Percentiles rank a stretch among this genome's conserved stretches.
These are phyloP conservation scores for Termitomyces bulborhizus DNA, from an alignment of 768 basidiomycete genomes.

Conservation along the genomic window DNA sequence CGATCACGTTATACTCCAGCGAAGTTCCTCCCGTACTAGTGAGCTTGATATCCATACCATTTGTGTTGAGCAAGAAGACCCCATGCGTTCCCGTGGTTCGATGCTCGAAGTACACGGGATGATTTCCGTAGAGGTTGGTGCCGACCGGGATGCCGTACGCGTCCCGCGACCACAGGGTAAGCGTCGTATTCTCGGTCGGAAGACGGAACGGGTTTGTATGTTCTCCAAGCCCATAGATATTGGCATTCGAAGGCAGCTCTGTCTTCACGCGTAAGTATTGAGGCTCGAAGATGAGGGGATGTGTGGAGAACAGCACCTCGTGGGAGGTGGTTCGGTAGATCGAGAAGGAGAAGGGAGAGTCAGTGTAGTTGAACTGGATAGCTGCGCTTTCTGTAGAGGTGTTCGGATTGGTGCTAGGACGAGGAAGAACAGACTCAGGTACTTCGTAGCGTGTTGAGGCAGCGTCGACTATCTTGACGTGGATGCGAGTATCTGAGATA, in stretches of 20 bases:
- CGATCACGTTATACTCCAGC: constrained; percentile 73
- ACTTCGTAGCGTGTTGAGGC: constrained; percentile 51
- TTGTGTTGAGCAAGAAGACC: constrained; percentile 62
- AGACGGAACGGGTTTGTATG: constrained; percentile 64
- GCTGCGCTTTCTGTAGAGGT: constrained; percentile 26
- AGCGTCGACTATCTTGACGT: constrained; percentile 57
- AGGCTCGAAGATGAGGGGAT: constrained; percentile 67
- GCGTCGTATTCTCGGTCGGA: constrained; percentile 35
- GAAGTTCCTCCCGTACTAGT: constrained; percentile 33
- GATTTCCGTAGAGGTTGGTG: constrained; percentile 67
- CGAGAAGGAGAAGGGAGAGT: constrained; percentile 56
- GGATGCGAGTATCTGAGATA: constrained; percentile 45
- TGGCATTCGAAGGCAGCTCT: constrained; percentile 48
- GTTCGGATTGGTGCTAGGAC: constrained; percentile 30
- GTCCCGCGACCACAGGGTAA: constrained; percentile 63
- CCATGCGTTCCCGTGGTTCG: constrained; percentile 61
- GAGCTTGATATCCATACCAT: constrained; percentile 76
- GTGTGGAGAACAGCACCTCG: constrained; percentile 60
- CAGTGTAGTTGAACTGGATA: constrained; percentile 56
- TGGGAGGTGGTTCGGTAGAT: constrained; percentile 40
- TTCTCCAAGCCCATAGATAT: constrained; percentile 78
- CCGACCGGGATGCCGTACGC: constrained; percentile 50
- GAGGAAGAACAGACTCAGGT: constrained; percentile 54
- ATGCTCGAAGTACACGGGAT: constrained; percentile 71
- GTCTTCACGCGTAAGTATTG: constrained; percentile 75